Evolutionary conservation across 1,284 basidiomycete species (phyloP).

Genomic region (Fomitiporia mediterranea): DNA sequence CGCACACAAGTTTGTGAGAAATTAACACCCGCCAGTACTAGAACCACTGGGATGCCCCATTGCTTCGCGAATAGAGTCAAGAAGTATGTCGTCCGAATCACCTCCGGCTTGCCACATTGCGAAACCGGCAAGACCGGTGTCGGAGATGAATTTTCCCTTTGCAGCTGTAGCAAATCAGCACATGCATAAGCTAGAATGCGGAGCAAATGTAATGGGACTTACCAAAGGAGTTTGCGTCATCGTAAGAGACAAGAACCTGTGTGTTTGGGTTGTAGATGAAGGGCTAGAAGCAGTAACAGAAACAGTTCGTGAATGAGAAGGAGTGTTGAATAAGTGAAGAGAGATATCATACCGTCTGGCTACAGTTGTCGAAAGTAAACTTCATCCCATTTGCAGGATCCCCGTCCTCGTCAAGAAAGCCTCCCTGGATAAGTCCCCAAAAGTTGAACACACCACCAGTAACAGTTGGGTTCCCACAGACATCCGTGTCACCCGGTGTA

Average conservation of each 20-base stretch:
- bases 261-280: slow-evolving; percentile 54
- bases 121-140: slow-evolving; percentile 49
- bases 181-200: too few species aligned
- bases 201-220: too few species aligned
- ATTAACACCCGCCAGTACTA: too few species aligned
- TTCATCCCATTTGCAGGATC: slow-evolving; percentile 39
- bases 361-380: slow-evolving; percentile 56
- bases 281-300: slow-evolving; percentile 37
- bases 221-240: slow-evolving; percentile 52
- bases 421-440: slow-evolving; percentile 51
- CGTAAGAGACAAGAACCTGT: slow-evolving; percentile 57
- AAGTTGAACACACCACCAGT: slow-evolving; percentile 54
- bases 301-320: background rate
- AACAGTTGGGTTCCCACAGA: slow-evolving; percentile 44
- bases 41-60: background rate
- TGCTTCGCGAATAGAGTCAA: slow-evolving; percentile 43
- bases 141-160: slow-evolving; percentile 57
- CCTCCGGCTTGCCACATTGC: slow-evolving; percentile 62
- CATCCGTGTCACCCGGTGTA: slow-evolving; percentile 41
- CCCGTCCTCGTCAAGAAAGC: slow-evolving; percentile 52
- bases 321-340: background rate
- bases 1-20: too few species aligned
- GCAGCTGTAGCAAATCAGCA: slow-evolving; percentile 23
- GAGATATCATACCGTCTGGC: slow-evolving; percentile 52
- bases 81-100: slow-evolving; percentile 51